Base-by-base conservation (phyloP, 2,329 filamentous ascomycete species). In the Coleophoma cylindrospora region DNA sequence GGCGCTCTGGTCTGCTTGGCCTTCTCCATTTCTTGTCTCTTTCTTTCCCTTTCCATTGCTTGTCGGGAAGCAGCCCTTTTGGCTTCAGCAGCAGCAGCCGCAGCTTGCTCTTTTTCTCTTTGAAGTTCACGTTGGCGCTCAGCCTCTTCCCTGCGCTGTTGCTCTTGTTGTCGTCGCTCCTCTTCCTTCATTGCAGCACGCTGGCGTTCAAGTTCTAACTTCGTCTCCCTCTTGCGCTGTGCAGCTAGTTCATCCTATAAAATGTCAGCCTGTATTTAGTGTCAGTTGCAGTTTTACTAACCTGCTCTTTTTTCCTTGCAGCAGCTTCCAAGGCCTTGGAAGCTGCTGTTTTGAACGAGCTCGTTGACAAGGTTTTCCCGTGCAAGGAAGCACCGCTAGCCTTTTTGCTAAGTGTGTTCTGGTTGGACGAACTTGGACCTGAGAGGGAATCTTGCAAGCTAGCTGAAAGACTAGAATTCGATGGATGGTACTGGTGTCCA, bases 141-240 rank as follows among this genome's bases (percentile, higher is more conserved):
- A 14, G 73, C 71, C 56, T 89, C 84, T 48, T 80, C 75, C 49
- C 80, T 80, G 27, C 74, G 74, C 55, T 78, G 74, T 54, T 79
- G 72, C 50, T 86, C 81, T 53, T 86, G 80, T 54, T 80, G 76
- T 45, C 71, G 78, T 49, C 73, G 74, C 59, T 87, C 80, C 57
- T 88, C 84, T 53, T 86, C 83, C 57, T 86, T 83, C 15, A 72
- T 67, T 6, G 80, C 81, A 44, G 81, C 80, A 52, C 87, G 79
- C 70, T 91, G 90, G 44, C 87, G 83, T 64, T 95, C 90, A 34
- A 87, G 72, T 60, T 95, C 89, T 14, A 84, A 80, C 68, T 95
- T 96, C 36, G 86, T 84, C 17, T 95, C 88, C 9, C 85, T 84
- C 62, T 89, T 92, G 45, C 85, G 82, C 61, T 91, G 84, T 13